Conservation (phyloP, 768 basidiomycete species). For the Pleurotus djamor region DNA sequence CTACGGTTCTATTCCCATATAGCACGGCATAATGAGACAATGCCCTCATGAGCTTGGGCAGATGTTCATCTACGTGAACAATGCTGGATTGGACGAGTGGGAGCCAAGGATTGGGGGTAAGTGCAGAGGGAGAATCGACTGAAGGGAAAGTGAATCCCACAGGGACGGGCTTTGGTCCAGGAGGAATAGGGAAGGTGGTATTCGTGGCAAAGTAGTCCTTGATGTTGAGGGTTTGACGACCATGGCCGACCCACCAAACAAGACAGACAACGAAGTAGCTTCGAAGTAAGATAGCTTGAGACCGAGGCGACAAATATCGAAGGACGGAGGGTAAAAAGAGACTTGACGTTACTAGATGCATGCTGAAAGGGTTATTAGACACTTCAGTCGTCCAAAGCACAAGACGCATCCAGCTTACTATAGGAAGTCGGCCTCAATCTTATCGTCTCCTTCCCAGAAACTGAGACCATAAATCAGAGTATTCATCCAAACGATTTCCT, state of each 20-base stretch:
- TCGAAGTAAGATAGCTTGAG: constrained; percentile 53
- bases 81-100: constrained; percentile 50
- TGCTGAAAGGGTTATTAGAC: constrained; percentile 28
- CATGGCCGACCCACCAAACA: constrained; percentile 55
- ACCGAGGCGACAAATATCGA: constrained; percentile 33
- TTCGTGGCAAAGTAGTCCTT: constrained; percentile 41
- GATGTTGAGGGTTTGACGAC: constrained; percentile 49
- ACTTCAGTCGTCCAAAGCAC: not conserved
- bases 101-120: constrained; percentile 58
- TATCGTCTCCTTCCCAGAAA: constrained; percentile 39
- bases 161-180: constrained; percentile 20
- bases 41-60: constrained; percentile 45
- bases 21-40: constrained; percentile 41
- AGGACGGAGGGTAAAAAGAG: constrained; percentile 56
- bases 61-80: constrained; percentile 56
- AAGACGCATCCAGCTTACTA: constrained; percentile 35
- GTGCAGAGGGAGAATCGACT: constrained; percentile 28
- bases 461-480: constrained; percentile 54
- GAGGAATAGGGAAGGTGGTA: constrained; percentile 13
- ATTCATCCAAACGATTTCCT: constrained; percentile 60
- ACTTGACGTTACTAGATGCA: constrained; percentile 66
- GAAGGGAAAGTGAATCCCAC: constrained; percentile 18
- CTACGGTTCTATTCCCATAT: constrained; percentile 37
- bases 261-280: constrained; percentile 53
- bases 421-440: constrained; percentile 60